Percentiles rank a stretch among this genome's conserved stretches.
Evolutionary conservation across 1,284 basidiomycete genomes (phyloP).

Genomic region (Pseudozyma flocculosa): DNA sequence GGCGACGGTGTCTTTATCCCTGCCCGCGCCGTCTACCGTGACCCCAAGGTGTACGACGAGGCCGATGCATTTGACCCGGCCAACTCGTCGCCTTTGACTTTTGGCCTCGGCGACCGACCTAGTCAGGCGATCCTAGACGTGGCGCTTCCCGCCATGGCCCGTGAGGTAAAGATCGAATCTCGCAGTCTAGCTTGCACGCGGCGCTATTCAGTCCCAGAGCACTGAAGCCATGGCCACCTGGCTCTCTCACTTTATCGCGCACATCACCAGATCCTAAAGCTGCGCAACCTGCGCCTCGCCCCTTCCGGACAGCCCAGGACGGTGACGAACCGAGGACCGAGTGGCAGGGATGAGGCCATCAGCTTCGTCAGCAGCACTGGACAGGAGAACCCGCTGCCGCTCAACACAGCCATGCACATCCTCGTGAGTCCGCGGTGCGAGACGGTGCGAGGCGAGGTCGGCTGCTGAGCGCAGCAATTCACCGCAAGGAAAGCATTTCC

Average conservation of each 20-base stretch:
- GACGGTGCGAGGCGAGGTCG: neutral
- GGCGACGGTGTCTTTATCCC: slow-evolving; percentile 33
- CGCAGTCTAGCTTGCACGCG: too few relatives aligned
- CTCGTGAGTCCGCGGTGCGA: slow-evolving; percentile 4
- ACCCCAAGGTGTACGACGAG: slow-evolving; percentile 20
- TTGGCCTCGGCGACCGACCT: slow-evolving; percentile 30
- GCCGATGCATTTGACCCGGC: slow-evolving; percentile 13
- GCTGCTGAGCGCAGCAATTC: too few relatives aligned
- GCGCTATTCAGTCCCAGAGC: too few relatives aligned
- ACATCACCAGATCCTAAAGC: slow-evolving; percentile 35
- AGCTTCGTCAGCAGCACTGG: slow-evolving; percentile 27
- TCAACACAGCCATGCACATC: slow-evolving; percentile 33
- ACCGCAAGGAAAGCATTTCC: too few relatives aligned
- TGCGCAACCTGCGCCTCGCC: slow-evolving; percentile 18
- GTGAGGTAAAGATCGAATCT: neutral
- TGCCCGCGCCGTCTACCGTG: slow-evolving; percentile 25
- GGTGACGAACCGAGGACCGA: slow-evolving; percentile 22
- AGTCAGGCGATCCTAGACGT: slow-evolving; percentile 27
- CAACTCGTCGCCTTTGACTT: slow-evolving; percentile 14
- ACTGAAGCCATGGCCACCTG: too few relatives aligned
- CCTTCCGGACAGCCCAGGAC: slow-evolving; percentile 22
- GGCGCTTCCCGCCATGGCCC: slow-evolving; percentile 25
- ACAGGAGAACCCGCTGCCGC: slow-evolving; percentile 24
- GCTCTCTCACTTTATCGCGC: too few relatives aligned
- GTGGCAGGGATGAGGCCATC: slow-evolving; percentile 15